Percentiles rank a stretch among this genome's conserved stretches.
Evolutionary conservation across 257 asterid genomes (phyloP).

Genomic region (Lantana camara): DNA sequence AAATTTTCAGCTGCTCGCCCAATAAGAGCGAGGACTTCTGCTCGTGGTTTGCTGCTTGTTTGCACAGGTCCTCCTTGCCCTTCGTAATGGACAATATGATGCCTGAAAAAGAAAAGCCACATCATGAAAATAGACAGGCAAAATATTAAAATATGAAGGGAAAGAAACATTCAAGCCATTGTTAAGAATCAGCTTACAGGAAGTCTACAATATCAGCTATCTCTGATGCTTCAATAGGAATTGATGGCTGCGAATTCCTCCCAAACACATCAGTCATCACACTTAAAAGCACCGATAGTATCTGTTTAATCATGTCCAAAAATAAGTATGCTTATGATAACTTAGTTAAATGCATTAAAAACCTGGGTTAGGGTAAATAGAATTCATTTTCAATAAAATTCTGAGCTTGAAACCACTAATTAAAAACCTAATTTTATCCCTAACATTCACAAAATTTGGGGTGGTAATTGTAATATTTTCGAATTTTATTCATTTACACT

Average conservation of each 20-base stretch:
- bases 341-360: too few species aligned
- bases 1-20: conserved; percentile 86
- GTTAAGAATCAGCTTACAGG: conserved; percentile 51
- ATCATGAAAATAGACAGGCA: neutral
- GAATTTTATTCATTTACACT: too few species aligned
- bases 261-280: conserved; percentile 92
- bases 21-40: conserved; percentile 70
- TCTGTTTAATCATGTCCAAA: conserved; percentile 42
- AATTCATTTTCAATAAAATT: too few species aligned
- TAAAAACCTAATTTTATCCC: too few species aligned
- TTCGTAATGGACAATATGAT: conserved; percentile 87
- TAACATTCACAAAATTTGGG: too few species aligned
- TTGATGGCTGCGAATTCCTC: conserved; percentile 68
- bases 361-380: too few species aligned
- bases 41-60: conserved; percentile 79
- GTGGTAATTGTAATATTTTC: too few species aligned
- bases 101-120: conserved; percentile 41
- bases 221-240: conserved; percentile 78
- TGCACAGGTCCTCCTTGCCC: conserved; percentile 96
- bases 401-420: too few species aligned
- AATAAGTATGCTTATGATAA: neutral
- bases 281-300: conserved; percentile 64
- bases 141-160: neutral
- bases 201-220: conserved; percentile 85
- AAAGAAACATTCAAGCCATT: neutral